These are phyloP conservation scores for Dothiorella sarmentorum DNA, from an alignment of 2,329 filamentous ascomycete genomes.

Conservation along the genomic window DNA sequence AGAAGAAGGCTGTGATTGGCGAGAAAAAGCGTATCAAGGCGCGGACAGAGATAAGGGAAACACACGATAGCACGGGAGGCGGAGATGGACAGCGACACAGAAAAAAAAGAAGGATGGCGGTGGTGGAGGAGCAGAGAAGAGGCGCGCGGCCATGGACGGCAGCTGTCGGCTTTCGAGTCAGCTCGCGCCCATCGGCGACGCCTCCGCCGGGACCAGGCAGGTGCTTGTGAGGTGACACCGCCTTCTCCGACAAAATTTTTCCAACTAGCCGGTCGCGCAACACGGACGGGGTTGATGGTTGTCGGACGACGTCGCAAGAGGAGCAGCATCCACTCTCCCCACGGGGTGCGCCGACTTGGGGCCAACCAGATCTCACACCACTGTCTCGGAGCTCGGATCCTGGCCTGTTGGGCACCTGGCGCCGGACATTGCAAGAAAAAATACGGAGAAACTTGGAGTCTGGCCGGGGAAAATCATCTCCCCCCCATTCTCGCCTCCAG, in stretches of 20 bases:
- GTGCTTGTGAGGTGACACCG: not conserved
- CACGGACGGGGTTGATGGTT: not conserved
- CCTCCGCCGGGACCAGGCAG: not conserved
- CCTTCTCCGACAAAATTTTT: not conserved
- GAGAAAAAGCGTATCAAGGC: not conserved
- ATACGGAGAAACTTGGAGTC: no score
- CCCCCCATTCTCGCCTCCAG: slow-evolving; percentile 5
- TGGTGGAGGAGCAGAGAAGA: not conserved
- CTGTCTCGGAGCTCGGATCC: not conserved
- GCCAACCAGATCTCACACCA: not conserved
- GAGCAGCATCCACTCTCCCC: slow-evolving; percentile 6
- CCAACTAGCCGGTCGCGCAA: no score
- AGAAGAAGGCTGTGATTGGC: not conserved
- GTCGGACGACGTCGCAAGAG: not conserved
- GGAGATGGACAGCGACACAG: not conserved
- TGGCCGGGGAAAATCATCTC: not conserved
- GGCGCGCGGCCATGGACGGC: not conserved
- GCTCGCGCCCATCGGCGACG: not conserved
- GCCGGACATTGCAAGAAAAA: no score
- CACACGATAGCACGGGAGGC: not conserved
- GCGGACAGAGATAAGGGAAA: not conserved
- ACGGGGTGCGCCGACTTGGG: slow-evolving; percentile 1
- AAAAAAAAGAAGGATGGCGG: not conserved
- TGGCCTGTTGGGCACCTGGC: not conserved
- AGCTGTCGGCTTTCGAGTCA: slow-evolving; percentile 4